Evolutionary conservation across 495 filamentous ascomycete genomes (phyloP).

Genomic region (Bathelium albidoporum): DNA sequence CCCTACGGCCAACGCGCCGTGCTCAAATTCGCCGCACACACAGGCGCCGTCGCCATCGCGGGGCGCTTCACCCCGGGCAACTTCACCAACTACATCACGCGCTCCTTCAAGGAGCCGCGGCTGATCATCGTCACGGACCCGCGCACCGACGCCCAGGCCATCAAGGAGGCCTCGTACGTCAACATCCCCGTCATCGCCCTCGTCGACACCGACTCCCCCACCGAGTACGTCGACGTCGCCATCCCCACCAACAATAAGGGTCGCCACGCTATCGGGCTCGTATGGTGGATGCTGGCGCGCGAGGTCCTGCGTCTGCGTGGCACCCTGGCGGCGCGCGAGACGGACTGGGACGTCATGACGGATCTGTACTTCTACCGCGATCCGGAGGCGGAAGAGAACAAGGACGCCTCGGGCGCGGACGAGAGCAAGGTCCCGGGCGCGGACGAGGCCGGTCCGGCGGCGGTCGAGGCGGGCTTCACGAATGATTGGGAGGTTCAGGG

Average conservation of each 20-base stretch:
- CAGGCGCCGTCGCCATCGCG: conserved; percentile 92
- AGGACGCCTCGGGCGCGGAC: conserved; percentile 49
- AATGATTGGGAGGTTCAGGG: conserved; percentile 65
- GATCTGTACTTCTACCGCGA: conserved; percentile 99
- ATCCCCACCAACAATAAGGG: conserved; percentile 99
- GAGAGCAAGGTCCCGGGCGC: conserved; percentile 55
- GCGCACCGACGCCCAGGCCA: conserved; percentile 98
- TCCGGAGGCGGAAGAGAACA: conserved; percentile 94
- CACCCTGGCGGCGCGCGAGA: conserved; percentile 85
- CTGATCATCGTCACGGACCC: conserved; percentile 99
- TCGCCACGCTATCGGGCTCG: conserved; percentile 91
- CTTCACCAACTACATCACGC: conserved; percentile 99
- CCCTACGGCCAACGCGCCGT: conserved; percentile 98
- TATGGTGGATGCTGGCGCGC: conserved; percentile 99
- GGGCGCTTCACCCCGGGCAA: conserved; percentile 99
- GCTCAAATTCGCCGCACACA: conserved; percentile 97
- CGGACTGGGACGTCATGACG: conserved; percentile 96
- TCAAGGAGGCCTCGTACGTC: conserved; percentile 99
- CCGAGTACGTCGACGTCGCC: conserved; percentile 98
- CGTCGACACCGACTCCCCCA: conserved; percentile 98
- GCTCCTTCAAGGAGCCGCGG: conserved; percentile 99
- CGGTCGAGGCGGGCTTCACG: conserved; percentile 71
- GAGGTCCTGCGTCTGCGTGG: conserved; percentile 98
- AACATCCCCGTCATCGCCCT: conserved; percentile 99
- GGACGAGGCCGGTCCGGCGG: conserved; percentile 73